Evolutionary conservation across 2,329 filamentous ascomycete genomes (phyloP).

Genomic region (Alternaria atra): DNA sequence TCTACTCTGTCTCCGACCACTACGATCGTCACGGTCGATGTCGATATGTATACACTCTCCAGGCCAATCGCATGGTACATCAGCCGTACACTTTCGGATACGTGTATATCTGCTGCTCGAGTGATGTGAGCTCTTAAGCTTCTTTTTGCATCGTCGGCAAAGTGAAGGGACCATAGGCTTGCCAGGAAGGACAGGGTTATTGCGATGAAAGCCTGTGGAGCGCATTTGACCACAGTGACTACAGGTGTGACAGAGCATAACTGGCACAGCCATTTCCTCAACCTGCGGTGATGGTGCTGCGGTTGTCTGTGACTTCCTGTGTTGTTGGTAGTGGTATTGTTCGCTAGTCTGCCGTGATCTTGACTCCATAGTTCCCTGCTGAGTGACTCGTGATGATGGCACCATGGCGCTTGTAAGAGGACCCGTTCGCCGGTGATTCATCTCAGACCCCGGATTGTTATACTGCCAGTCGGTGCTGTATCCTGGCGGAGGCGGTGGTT

Average conservation of each 20-base stretch:
- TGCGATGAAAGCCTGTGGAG: constrained; percentile 46
- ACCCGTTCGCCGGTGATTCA: constrained; percentile 8
- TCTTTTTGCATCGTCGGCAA: constrained; percentile 47
- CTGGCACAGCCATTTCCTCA: constrained; percentile 29
- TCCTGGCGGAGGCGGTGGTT: constrained; percentile 18
- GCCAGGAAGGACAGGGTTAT: constrained; percentile 47
- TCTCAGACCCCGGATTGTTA: constrained; percentile 17
- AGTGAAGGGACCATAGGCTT: constrained; percentile 32
- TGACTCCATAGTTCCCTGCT: constrained; percentile 20
- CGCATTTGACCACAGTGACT: constrained; percentile 45
- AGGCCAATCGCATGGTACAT: constrained; percentile 41
- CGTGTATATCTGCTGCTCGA: constrained; percentile 30
- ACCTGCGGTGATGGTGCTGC: constrained; percentile 22
- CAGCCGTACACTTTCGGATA: constrained; percentile 31
- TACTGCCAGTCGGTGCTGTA: constrained; percentile 33
- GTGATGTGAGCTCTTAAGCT: constrained; percentile 21
- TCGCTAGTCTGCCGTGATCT: constrained; percentile 25
- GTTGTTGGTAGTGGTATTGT: constrained; percentile 28
- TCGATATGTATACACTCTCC: constrained; percentile 27
- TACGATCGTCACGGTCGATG: constrained; percentile 25
- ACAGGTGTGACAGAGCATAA: constrained; percentile 47
- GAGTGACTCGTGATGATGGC: constrained; percentile 15
- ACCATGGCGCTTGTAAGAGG: constrained; percentile 22
- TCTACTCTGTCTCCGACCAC: constrained; percentile 36
- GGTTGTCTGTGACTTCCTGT: constrained; percentile 15